Conservation (phyloP, 768 basidiomycete genomes). For the Lentinula lateritia region DNA sequence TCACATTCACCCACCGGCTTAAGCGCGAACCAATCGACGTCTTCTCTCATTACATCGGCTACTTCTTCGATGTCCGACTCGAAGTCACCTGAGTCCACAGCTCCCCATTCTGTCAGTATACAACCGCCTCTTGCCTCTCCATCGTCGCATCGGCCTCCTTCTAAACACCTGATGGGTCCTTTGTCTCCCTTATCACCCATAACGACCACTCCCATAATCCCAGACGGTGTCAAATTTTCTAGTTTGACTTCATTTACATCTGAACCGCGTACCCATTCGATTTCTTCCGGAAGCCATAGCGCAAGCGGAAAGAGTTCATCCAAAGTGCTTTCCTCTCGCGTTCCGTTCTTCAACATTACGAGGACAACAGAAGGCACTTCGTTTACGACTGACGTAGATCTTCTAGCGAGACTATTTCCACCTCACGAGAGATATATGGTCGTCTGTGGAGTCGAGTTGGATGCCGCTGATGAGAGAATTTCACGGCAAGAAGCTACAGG, state of each 20-base stretch:
- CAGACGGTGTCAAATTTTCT: neutral
- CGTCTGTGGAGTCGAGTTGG: slow-evolving; percentile 66
- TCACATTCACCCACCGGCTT: slow-evolving; percentile 46
- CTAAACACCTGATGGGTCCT: slow-evolving; percentile 29
- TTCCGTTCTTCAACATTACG: slow-evolving; percentile 80
- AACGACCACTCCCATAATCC: slow-evolving; percentile 5
- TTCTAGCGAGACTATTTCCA: slow-evolving; percentile 68
- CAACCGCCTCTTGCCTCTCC: slow-evolving; percentile 18
- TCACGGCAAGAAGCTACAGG: slow-evolving; percentile 8
- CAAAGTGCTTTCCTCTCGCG: slow-evolving; percentile 12
- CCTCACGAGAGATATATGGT: slow-evolving; percentile 69
- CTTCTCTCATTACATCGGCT: slow-evolving; percentile 26
- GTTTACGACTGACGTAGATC: slow-evolving; percentile 62
- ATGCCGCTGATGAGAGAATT: slow-evolving; percentile 41
- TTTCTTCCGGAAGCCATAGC: neutral
- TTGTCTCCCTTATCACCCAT: slow-evolving; percentile 25
- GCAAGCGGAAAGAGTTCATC: neutral
- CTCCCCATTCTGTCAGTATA: neutral
- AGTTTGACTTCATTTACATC: neutral
- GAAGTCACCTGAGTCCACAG: slow-evolving; percentile 25
- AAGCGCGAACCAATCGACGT: slow-evolving; percentile 21
- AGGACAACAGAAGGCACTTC: slow-evolving; percentile 73
- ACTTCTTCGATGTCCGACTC: slow-evolving; percentile 35
- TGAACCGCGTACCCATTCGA: neutral
- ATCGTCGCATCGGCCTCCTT: slow-evolving; percentile 28